Percentiles rank a stretch among this genome's conserved stretches.
phyloP scores from a whole-genome alignment of 805 yeast genomes.

The Yarrowia bubula region DNA sequence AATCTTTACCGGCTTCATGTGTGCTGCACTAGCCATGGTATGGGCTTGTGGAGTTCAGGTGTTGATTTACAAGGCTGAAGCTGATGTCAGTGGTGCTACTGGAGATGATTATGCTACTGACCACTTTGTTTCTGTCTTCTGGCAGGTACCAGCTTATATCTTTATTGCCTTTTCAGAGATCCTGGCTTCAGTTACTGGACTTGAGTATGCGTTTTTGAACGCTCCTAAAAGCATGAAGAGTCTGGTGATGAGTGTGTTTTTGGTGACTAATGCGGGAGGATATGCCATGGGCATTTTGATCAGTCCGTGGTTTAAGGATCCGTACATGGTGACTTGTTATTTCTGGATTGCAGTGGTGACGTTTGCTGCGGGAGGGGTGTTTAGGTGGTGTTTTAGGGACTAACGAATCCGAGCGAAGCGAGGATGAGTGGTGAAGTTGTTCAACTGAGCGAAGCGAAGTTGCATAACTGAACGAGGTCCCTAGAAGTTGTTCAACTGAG shows the following conservation, averaged over 20 bases:
- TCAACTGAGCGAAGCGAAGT: background rate
- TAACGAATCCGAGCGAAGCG: background rate
- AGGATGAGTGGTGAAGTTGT: too few species aligned
- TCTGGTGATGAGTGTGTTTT: slow-evolving; percentile 58
- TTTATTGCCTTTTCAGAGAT: slow-evolving; percentile 74
- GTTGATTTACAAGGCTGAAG: slow-evolving; percentile 60
- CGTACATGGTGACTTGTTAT: slow-evolving; percentile 68
- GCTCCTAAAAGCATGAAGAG: slow-evolving; percentile 72
- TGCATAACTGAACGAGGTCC: too few species aligned
- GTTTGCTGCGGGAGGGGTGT: slow-evolving; percentile 55
- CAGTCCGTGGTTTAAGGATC: slow-evolving; percentile 63
- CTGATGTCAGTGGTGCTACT: too few species aligned
- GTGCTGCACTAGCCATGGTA: slow-evolving; percentile 63
- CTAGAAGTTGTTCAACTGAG: too few species aligned
- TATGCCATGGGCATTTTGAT: slow-evolving; percentile 73
- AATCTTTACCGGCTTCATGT: slow-evolving; percentile 66
- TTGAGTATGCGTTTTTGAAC: slow-evolving; percentile 80
- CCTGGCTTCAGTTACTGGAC: slow-evolving; percentile 78
- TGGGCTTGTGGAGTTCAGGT: slow-evolving; percentile 76
- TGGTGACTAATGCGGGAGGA: slow-evolving; percentile 70
- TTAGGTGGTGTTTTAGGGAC: slow-evolving; percentile 41
- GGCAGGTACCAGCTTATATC: slow-evolving; percentile 69
- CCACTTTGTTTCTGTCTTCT: slow-evolving; percentile 61
- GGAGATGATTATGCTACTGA: slow-evolving; percentile 37
- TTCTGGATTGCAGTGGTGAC: slow-evolving; percentile 61